Evolutionary conservation across 1,284 basidiomycete genomes (phyloP).

Genomic region (Lentinula novae-zelandiae): DNA sequence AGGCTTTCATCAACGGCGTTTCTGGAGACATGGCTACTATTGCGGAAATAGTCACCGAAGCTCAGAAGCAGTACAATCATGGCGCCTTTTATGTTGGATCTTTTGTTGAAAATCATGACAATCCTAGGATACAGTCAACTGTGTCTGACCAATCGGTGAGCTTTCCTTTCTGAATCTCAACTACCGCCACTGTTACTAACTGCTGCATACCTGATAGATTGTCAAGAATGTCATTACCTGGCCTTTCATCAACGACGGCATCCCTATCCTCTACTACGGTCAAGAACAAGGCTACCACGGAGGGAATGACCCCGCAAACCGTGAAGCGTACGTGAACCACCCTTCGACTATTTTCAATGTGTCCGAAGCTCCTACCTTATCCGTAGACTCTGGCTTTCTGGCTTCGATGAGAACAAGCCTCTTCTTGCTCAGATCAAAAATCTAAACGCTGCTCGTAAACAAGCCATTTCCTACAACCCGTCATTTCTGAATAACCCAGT

Average conservation of each 20-base stretch:
- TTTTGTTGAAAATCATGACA: slow-evolving; percentile 81
- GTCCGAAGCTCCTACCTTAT: too few species aligned
- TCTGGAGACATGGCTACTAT: slow-evolving; percentile 55
- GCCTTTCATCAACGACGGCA: slow-evolving; percentile 53
- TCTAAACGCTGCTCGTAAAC: slow-evolving; percentile 61
- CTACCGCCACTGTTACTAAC: not conserved
- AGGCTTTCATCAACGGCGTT: slow-evolving; percentile 47
- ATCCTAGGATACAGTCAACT: slow-evolving; percentile 60
- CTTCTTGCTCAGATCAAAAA: slow-evolving; percentile 49
- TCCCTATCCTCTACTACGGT: slow-evolving; percentile 73
- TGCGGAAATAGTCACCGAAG: slow-evolving; percentile 36
- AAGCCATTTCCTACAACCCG: slow-evolving; percentile 40
- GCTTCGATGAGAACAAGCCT: slow-evolving; percentile 42
- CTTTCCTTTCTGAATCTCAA: not conserved
- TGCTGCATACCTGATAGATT: slow-evolving; percentile 28
- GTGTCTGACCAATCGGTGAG: slow-evolving; percentile 32
- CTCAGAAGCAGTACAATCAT: slow-evolving; percentile 43
- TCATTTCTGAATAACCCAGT: slow-evolving; percentile 54
- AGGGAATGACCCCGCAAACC: slow-evolving; percentile 52
- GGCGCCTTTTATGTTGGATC: slow-evolving; percentile 56
- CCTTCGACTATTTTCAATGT: too few species aligned
- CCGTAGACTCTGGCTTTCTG: slow-evolving; percentile 53
- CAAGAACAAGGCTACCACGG: slow-evolving; percentile 65
- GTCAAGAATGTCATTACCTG: slow-evolving; percentile 44
- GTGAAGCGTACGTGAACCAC: slow-evolving; percentile 49